Evolutionary conservation across 805 yeast genomes (phyloP).

Genomic region (Monosporozyma servazzii): DNA sequence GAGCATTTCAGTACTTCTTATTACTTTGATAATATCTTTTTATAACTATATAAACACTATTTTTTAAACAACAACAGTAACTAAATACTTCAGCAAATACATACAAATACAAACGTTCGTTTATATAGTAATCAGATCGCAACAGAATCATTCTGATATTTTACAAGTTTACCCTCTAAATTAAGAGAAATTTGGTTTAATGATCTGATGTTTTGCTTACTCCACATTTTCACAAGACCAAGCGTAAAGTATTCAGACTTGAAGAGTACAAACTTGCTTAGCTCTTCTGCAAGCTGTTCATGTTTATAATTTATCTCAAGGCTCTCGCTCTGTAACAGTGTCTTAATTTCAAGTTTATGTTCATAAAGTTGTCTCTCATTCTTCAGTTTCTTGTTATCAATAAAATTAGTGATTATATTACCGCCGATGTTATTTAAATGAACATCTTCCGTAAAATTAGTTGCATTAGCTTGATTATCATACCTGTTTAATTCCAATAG

Average conservation of each 20-base stretch:
- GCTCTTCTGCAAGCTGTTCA: constrained; percentile 54
- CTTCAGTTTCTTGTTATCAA: constrained; percentile 44
- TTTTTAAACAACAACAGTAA: background rate
- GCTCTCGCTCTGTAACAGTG: constrained; percentile 36
- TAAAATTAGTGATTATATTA: constrained; percentile 27
- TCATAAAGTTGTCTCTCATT: constrained; percentile 37
- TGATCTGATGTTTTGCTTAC: constrained; percentile 1
- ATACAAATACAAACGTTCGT: background rate
- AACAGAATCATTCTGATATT: background rate
- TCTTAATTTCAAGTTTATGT: constrained; percentile 35
- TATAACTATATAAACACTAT: background rate
- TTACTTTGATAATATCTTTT: background rate
- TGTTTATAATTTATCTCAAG: constrained; percentile 43
- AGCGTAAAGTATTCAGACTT: constrained; percentile 33
- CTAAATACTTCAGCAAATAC: background rate
- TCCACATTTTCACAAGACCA: constrained; percentile 8
- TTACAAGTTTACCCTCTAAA: background rate
- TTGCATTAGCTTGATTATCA: constrained; percentile 20
- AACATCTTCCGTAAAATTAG: background rate
- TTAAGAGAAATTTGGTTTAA: background rate
- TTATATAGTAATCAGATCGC: background rate
- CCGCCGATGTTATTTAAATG: constrained; percentile 12
- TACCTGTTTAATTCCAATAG: constrained; percentile 28
- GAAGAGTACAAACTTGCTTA: constrained; percentile 48
- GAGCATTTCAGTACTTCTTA: background rate